These are phyloP conservation scores for Aspergillus unguis DNA, from an alignment of 2,329 filamentous ascomycete species.

Conservation along the genomic window DNA sequence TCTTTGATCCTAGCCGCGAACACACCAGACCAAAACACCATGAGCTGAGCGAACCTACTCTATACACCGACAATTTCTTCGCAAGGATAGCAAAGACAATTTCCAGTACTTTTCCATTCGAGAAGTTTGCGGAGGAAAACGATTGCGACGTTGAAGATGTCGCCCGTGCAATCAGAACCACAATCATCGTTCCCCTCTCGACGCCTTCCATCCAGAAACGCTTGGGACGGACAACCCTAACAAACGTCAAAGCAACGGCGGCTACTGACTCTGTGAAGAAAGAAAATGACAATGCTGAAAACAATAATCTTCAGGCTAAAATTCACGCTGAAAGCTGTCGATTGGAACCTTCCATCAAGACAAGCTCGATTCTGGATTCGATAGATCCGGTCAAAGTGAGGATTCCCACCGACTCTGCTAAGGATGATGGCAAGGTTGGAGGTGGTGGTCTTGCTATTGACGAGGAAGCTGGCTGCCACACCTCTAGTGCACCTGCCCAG, in stretches of 20 bases:
- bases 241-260: too few relatives aligned
- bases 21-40: not conserved
- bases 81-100: constrained; percentile 23
- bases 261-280: not conserved
- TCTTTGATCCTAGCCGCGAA: too few relatives aligned
- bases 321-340: too few relatives aligned
- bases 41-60: not conserved
- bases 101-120: constrained; percentile 22
- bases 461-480: too few relatives aligned
- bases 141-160: constrained; percentile 20
- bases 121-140: constrained; percentile 22
- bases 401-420: too few relatives aligned
- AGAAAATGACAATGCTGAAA: not conserved
- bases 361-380: too few relatives aligned
- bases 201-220: constrained; percentile 1
- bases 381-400: too few relatives aligned
- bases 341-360: too few relatives aligned
- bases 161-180: constrained; percentile 18
- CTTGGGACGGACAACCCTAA: not conserved
- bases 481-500: too few relatives aligned
- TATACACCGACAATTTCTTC: constrained; percentile 24
- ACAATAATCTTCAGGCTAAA: too few relatives aligned
- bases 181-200: constrained; percentile 22
- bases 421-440: too few relatives aligned
- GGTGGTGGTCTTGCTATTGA: too few relatives aligned